These are phyloP conservation scores for Yamagishiella unicocca DNA, from an alignment of 139 green algal genomes.

Conservation along the genomic window DNA sequence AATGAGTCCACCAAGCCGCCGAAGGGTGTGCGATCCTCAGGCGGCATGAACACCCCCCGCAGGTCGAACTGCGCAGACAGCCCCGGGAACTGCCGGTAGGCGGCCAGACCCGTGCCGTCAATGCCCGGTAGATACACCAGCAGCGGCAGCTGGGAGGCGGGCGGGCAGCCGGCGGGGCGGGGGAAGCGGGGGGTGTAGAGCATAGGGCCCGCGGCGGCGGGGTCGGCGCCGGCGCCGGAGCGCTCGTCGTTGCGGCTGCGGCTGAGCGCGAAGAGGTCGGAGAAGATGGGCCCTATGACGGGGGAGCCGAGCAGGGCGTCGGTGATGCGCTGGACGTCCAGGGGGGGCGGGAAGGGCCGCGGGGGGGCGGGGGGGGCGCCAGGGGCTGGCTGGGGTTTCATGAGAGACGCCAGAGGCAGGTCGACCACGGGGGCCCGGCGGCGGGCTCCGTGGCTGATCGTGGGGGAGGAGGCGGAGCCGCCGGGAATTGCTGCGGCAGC, in stretches of 20 bases:
- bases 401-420: neutral
- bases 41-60: conserved; percentile 71
- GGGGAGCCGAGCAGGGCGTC: conserved; percentile 6
- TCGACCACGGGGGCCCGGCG: neutral
- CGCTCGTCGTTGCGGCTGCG: neutral
- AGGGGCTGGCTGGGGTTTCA: neutral
- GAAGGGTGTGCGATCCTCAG: conserved; percentile 81
- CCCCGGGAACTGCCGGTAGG: conserved; percentile 81
- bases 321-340: conserved; percentile 12
- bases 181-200: conserved; percentile 49
- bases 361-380: neutral
- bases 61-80: conserved; percentile 84
- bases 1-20: conserved; percentile 68
- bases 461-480: neutral
- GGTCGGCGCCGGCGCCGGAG: neutral
- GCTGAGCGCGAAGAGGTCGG: conserved; percentile 19
- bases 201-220: neutral
- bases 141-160: conserved; percentile 69
- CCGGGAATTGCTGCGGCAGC: neutral
- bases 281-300: conserved; percentile 31
- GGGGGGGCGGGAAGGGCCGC: conserved; percentile 8
- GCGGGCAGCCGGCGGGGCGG: neutral
- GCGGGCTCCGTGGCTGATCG: too few relatives aligned
- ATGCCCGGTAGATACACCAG: conserved; percentile 87
- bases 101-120: conserved; percentile 84